A percentile compares a stretch with the other conserved stretches of the same genome.
Evolutionary conservation across 257 asterid species (phyloP).

Genomic region (Solanum raphanifolium): DNA sequence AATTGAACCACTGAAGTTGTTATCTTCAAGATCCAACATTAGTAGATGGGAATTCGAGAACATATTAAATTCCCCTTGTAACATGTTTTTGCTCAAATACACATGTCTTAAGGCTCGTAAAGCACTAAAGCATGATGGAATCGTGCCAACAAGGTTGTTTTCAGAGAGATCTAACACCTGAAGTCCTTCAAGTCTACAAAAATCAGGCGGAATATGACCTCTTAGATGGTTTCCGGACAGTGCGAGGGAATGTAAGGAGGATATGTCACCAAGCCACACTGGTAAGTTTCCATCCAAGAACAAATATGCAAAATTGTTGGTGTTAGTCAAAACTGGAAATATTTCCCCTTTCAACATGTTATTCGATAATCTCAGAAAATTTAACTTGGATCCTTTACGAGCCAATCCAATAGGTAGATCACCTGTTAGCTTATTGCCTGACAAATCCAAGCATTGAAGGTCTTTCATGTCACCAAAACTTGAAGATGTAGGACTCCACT

Average conservation of each 20-base stretch:
- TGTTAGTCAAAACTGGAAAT: background rate
- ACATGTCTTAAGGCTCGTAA: background rate
- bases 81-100: background rate
- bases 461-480: background rate
- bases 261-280: background rate
- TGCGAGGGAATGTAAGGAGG: background rate
- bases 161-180: background rate
- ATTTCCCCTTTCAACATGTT: slow-evolving; percentile 2
- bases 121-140: slow-evolving; percentile 1
- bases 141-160: background rate
- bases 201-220: background rate
- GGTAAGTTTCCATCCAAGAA: background rate
- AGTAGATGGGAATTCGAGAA: background rate
- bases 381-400: background rate
- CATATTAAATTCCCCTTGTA: background rate
- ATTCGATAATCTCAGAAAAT: background rate
- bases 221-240: background rate
- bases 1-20: background rate
- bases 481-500: background rate
- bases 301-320: background rate
- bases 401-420: background rate
- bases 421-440: slow-evolving; percentile 3
- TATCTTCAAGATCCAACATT: background rate
- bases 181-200: background rate
- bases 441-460: background rate